Conservation (phyloP, 257 asterid species). For the Solanum virginianum region DNA sequence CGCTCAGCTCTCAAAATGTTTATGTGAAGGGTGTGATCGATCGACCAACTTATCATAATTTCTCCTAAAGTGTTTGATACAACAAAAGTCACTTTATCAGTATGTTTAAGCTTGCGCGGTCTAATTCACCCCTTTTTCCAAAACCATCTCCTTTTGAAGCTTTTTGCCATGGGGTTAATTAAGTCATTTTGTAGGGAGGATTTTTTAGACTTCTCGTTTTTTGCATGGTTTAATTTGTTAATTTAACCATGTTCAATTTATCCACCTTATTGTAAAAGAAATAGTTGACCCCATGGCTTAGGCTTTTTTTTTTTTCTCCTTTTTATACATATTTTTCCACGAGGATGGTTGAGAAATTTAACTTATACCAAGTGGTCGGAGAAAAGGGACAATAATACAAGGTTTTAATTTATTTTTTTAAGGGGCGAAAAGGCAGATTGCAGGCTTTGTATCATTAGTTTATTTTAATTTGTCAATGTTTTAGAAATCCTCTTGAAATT, state of each 20-base stretch:
- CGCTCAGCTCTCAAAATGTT: conserved; percentile 14
- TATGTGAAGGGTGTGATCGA: background rate
- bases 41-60: background rate
- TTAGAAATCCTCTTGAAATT: background rate
- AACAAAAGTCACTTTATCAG: background rate
- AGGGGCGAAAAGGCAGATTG: background rate
- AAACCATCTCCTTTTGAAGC: conserved; percentile 2
- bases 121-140: background rate
- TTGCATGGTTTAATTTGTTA: conserved; percentile 12
- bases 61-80: background rate
- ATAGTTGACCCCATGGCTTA: conserved; percentile 12
- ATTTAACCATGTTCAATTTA: conserved; percentile 15
- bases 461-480: background rate
- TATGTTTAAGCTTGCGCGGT: background rate
- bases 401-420: background rate
- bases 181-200: conserved; percentile 20
- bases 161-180: conserved; percentile 15
- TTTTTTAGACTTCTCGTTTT: background rate
- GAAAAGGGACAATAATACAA: background rate
- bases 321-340: background rate
- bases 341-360: background rate
- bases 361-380: background rate
- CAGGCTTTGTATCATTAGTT: background rate
- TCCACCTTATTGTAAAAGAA: conserved; percentile 14
- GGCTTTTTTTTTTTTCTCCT: background rate